Evolutionary conservation across 1,139 yeast species (phyloP).

Genomic region (Kodamaea suecica): DNA sequence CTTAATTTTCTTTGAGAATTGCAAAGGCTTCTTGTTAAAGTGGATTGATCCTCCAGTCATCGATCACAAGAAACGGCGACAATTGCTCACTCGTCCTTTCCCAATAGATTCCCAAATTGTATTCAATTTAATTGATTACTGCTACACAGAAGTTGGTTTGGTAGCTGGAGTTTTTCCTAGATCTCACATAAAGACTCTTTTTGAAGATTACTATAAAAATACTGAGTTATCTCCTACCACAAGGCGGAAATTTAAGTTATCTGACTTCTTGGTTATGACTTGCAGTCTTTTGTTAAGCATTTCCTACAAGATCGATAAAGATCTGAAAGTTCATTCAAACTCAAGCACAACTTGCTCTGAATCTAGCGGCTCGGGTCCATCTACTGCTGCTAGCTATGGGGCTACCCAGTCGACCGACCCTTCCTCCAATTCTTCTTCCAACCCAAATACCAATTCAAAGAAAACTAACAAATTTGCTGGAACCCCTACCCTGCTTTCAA

Average conservation of each 20-base stretch:
- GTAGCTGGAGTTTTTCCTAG: constrained; percentile 12
- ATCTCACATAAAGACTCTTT: constrained; percentile 10
- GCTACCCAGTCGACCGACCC: too few species aligned
- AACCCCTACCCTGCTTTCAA: not conserved
- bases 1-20: constrained; percentile 20
- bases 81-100: constrained; percentile 27
- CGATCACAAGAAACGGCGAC: constrained; percentile 19
- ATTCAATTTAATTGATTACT: constrained; percentile 21
- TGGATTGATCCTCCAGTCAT: constrained; percentile 37
- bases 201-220: constrained; percentile 17
- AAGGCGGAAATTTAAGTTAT: constrained; percentile 17
- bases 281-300: constrained; percentile 28
- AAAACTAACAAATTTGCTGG: not conserved
- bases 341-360: too few species aligned
- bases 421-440: not conserved
- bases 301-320: constrained; percentile 20
- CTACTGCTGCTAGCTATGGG: too few species aligned
- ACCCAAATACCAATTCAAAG: not conserved
- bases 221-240: constrained; percentile 9
- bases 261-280: constrained; percentile 36
- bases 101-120: constrained; percentile 25
- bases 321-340: not conserved
- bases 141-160: constrained; percentile 15
- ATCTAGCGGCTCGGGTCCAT: too few species aligned
- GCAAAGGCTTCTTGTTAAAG: constrained; percentile 21